Evolutionary conservation across 805 yeast genomes (phyloP), one percentile per base, ranked within the genome.

Genomic region (Saturnispora quitensis): DNA sequence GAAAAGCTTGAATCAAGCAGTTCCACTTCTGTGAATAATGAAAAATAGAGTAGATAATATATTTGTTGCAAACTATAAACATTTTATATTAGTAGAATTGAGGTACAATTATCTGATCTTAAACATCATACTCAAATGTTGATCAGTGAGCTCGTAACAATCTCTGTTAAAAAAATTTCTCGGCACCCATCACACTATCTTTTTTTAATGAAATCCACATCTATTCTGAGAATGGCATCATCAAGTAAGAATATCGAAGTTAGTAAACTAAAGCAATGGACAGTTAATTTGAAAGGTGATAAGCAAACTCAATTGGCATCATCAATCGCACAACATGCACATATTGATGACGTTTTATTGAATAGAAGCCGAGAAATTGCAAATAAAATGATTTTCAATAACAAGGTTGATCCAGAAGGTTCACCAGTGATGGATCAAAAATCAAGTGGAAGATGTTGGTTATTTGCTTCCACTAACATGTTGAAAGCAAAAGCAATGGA

Each of bases 391-490:
- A 67, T 71, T 7, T 78, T 74, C 70, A 72, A 70, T 61, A 58
- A 66, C 52, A 66, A 64, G 50, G 71, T 78, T 35, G 70, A 70
- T 43, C 68, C 69, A 4, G 81, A 78, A 58, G 84, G 83, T 3
- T 60, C 78, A 1, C 89, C 90, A 25, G 75, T 84, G 17, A 82
- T 85, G 50, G 82, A 84, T 68, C 96, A 88, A 71, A 77, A 78
- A 60, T 66, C 79, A 10, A 79, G 88, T 22, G 96, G 96, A 31
- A 72, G 95, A 60, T 88, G 96, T 68, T 88, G 96, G 96, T 74
- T 88, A 55, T 88, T 88, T 67, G 96, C 96, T 10, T 77, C 91
- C 1, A 79, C 87, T 50, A 88, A 89, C 59, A 75, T 84, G 51
- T 70, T 87, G 61, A 76, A 96, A 60, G 64, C 83, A 48, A 75